Percentiles rank a stretch among this genome's conserved stretches.
These are phyloP conservation scores for Aspergillus mulundensis DNA, from an alignment of 495 filamentous ascomycete species.

Conservation along the genomic window DNA sequence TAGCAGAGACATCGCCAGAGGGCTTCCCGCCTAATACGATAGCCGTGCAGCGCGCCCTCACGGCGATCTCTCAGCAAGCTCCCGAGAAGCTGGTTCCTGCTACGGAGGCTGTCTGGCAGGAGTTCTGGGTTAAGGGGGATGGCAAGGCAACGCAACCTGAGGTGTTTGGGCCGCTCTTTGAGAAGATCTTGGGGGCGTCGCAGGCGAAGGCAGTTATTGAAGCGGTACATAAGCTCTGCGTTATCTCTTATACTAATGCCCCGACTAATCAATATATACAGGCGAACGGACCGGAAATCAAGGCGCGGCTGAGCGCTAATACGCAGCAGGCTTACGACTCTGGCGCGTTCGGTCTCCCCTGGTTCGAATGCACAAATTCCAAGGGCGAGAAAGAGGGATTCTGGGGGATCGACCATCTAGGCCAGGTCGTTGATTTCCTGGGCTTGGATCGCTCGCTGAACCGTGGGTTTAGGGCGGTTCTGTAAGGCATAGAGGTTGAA, in stretches of 20 bases:
- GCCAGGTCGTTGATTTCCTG: conserved; percentile 59
- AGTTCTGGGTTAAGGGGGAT: conserved; percentile 54
- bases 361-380: conserved; percentile 61
- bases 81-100: conserved; percentile 42
- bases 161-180: conserved; percentile 43
- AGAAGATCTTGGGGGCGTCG: conserved; percentile 46
- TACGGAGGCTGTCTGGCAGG: conserved; percentile 49
- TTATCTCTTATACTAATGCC: too few relatives aligned
- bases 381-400: conserved; percentile 59
- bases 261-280: background rate
- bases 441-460: conserved; percentile 43
- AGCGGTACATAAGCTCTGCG: conserved; percentile 27
- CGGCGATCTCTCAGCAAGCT: conserved; percentile 29
- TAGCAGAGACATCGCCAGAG: conserved; percentile 43
- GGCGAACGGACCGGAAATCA: conserved; percentile 37
- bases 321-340: conserved; percentile 55
- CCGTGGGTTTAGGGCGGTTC: conserved; percentile 26
- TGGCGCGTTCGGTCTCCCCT: conserved; percentile 70
- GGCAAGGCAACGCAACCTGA: conserved; percentile 47
- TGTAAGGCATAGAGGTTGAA: conserved; percentile 12
- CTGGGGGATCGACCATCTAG: conserved; percentile 69
- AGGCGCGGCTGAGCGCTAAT: conserved; percentile 48
- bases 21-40: conserved; percentile 60
- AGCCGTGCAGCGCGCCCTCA: conserved; percentile 45
- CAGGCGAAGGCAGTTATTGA: conserved; percentile 40